phyloP scores from a whole-genome alignment of 139 green algal species.

The Chlorella sp. region DNA sequence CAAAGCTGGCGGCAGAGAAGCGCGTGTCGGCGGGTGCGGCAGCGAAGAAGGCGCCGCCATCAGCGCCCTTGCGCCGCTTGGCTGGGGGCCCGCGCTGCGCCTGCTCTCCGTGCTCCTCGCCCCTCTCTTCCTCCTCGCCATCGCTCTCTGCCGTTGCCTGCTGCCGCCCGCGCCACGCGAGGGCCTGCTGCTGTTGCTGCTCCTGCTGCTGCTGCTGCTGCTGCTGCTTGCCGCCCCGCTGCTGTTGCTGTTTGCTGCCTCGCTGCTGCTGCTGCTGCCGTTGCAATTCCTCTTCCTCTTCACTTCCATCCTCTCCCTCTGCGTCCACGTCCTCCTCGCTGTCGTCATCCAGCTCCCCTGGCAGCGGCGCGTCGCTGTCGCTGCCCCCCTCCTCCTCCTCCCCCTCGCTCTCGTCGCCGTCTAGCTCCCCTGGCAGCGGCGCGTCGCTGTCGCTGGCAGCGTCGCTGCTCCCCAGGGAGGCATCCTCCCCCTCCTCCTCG shows the following conservation, averaged over 20 bases:
- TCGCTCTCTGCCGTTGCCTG: background rate
- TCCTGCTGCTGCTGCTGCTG: constrained; percentile 21
- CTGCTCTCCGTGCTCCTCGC: constrained; percentile 26
- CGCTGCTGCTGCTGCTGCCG: background rate
- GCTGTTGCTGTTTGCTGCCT: background rate
- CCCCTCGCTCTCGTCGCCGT: constrained; percentile 30
- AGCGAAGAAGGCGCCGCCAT: constrained; percentile 55
- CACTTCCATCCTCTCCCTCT: constrained; percentile 1
- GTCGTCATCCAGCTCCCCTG: constrained; percentile 23
- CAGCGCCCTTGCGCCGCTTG: constrained; percentile 8
- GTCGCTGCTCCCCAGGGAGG: no score
- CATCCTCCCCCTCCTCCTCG: constrained; percentile 23
- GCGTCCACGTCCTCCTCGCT: constrained; percentile 10
- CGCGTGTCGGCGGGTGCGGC: constrained; percentile 56
- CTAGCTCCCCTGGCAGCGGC: constrained; percentile 25
- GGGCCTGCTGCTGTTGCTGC: constrained; percentile 17
- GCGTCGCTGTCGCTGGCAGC: constrained; percentile 27
- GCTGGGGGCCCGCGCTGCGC: background rate
- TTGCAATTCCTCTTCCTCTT: background rate
- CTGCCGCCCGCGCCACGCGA: background rate
- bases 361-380: constrained; percentile 24
- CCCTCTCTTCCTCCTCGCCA: constrained; percentile 26
- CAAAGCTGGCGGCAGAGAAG: constrained; percentile 79
- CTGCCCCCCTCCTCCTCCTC: constrained; percentile 31
- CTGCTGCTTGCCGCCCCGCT: background rate